Conservation (phyloP, 2,329 filamentous ascomycete genomes). For the Epichloe sylvatica region DNA sequence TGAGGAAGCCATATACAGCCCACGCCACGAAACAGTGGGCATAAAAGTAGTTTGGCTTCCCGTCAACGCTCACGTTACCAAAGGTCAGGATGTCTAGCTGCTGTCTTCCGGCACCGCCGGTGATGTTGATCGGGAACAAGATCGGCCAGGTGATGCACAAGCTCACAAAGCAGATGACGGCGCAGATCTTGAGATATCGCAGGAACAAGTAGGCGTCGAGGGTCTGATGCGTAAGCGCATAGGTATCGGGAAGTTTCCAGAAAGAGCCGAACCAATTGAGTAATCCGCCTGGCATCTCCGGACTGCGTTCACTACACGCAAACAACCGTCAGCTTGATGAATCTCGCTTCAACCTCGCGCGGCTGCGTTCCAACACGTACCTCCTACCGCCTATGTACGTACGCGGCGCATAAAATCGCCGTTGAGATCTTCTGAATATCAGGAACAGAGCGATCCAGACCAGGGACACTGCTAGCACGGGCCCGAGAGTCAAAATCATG, state of each 20-base stretch:
- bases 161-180: constrained; percentile 68
- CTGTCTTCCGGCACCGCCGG: constrained; percentile 49
- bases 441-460: constrained; percentile 40
- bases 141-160: constrained; percentile 74
- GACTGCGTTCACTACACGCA: constrained; percentile 36
- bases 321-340: neutral
- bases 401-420: constrained; percentile 42
- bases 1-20: constrained; percentile 74
- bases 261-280: constrained; percentile 50
- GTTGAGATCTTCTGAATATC: constrained; percentile 30
- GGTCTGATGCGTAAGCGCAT: constrained; percentile 72
- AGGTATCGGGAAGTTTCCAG: constrained; percentile 55
- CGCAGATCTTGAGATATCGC: constrained; percentile 65
- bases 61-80: constrained; percentile 31
- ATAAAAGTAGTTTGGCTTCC: constrained; percentile 53
- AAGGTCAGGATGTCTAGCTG: constrained; percentile 44
- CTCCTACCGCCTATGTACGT: constrained; percentile 35
- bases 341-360: neutral
- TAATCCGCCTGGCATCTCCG: constrained; percentile 39
- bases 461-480: constrained; percentile 33
- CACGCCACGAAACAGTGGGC: constrained; percentile 72
- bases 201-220: constrained; percentile 82
- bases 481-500: constrained; percentile 38
- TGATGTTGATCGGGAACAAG: constrained; percentile 70
- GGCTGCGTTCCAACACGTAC: constrained; percentile 16